Percentiles rank a stretch among this genome's conserved stretches.
phyloP scores from a whole-genome alignment of 2,329 filamentous ascomycete species.

The Conoideocrella luteorostrata region DNA sequence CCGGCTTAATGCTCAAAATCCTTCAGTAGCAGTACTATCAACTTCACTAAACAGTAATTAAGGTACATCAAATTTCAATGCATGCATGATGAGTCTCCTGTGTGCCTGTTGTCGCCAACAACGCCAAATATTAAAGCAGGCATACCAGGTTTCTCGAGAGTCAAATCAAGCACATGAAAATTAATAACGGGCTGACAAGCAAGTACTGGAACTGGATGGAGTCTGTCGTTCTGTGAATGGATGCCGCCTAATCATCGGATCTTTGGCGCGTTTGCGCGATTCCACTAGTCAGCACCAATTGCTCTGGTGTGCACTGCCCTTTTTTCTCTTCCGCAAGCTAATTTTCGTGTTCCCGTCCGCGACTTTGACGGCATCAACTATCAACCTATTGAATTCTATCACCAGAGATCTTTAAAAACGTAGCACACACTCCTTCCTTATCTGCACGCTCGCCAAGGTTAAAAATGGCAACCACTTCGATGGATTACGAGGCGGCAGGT shows the following conservation, averaged over 20 bases:
- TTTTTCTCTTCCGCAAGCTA: conserved; percentile 8
- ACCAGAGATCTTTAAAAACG: neutral
- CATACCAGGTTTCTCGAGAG: too few species aligned
- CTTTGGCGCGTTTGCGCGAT: conserved; percentile 2
- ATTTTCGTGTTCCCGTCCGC: conserved; percentile 2
- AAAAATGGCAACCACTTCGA: conserved; percentile 56
- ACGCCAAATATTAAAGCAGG: too few species aligned
- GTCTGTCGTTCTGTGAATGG: too few species aligned
- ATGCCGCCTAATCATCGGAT: conserved; percentile 11
- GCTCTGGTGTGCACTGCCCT: conserved; percentile 7
- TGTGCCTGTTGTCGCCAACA: too few species aligned
- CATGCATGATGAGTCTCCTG: too few species aligned
- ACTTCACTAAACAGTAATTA: too few species aligned
- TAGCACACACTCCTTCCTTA: conserved; percentile 10
- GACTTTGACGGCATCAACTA: conserved; percentile 4
- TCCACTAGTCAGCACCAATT: conserved; percentile 1
- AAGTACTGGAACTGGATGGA: too few species aligned
- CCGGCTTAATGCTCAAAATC: too few species aligned
- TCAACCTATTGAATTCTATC: neutral
- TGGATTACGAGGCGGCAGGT: conserved; percentile 65
- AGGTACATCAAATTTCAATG: too few species aligned
- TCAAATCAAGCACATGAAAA: too few species aligned
- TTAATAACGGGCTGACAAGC: too few species aligned
- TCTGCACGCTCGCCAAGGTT: neutral
- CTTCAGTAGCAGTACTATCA: too few species aligned